phyloP scores from a whole-genome alignment of 139 green algal species.

The Volvox africanus region DNA sequence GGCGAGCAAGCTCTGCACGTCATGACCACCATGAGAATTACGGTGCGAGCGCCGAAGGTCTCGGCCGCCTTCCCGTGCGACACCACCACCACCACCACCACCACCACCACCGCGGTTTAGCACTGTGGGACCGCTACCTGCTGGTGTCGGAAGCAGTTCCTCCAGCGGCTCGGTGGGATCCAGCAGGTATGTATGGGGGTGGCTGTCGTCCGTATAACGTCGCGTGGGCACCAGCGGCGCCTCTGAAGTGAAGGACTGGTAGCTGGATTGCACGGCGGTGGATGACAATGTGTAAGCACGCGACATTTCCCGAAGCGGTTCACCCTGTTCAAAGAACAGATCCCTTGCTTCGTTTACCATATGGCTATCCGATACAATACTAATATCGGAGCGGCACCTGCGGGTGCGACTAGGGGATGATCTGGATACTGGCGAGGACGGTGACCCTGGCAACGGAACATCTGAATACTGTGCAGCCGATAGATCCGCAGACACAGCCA shows the following conservation, averaged over 20 bases:
- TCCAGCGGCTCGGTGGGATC: slow-evolving; percentile 34
- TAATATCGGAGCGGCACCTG: neutral
- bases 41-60: neutral
- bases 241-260: neutral
- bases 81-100: neutral
- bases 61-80: neutral
- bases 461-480: neutral
- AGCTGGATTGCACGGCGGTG: neutral
- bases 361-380: neutral
- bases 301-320: neutral
- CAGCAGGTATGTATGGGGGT: neutral
- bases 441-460: neutral
- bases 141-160: neutral
- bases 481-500: neutral
- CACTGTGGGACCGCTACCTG: neutral
- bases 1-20: neutral
- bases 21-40: neutral
- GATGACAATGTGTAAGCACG: neutral
- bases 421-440: neutral
- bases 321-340: neutral
- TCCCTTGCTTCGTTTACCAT: neutral
- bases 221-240: neutral
- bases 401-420: neutral
- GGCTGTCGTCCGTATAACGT: neutral
- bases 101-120: too few relatives aligned